Percentiles rank a stretch among this genome's conserved stretches.
Evolutionary conservation across 345 rosid genomes (phyloP).

Genomic region (Populus nigra): DNA sequence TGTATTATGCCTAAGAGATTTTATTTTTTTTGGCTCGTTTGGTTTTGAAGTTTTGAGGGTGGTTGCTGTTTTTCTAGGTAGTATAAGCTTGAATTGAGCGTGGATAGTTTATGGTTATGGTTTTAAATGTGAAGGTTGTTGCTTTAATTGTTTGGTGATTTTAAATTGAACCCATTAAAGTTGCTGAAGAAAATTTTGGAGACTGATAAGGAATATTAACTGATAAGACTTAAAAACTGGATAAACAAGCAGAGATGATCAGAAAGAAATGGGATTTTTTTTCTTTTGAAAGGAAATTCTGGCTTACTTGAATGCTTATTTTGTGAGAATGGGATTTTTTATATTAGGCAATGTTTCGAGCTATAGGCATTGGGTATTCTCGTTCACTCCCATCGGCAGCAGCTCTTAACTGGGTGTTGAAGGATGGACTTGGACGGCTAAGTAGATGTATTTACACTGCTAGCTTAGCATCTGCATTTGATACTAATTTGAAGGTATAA

Average conservation of each 20-base stretch:
- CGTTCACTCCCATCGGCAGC: slow-evolving; percentile 85
- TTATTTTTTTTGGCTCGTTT: background rate
- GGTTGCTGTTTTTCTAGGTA: too few relatives aligned
- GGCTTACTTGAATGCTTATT: background rate
- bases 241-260: too few relatives aligned
- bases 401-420: slow-evolving; percentile 87
- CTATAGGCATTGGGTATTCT: slow-evolving; percentile 81
- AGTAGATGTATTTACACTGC: slow-evolving; percentile 93
- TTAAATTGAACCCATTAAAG: background rate
- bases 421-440: slow-evolving; percentile 85
- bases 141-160: background rate
- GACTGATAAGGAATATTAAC: too few relatives aligned
- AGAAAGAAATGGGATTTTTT: too few relatives aligned
- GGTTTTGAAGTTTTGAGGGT: background rate
- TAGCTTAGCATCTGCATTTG: slow-evolving; percentile 80
- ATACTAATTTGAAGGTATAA: slow-evolving; percentile 81
- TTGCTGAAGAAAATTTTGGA: background rate
- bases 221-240: too few relatives aligned
- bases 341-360: slow-evolving; percentile 80
- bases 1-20: background rate
- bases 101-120: background rate
- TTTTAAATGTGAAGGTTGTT: background rate
- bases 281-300: too few relatives aligned
- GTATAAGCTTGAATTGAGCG: background rate
- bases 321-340: background rate